Evolutionary conservation across 2,329 filamentous ascomycete genomes (phyloP).

Genomic region (Fusarium marasasianum): DNA sequence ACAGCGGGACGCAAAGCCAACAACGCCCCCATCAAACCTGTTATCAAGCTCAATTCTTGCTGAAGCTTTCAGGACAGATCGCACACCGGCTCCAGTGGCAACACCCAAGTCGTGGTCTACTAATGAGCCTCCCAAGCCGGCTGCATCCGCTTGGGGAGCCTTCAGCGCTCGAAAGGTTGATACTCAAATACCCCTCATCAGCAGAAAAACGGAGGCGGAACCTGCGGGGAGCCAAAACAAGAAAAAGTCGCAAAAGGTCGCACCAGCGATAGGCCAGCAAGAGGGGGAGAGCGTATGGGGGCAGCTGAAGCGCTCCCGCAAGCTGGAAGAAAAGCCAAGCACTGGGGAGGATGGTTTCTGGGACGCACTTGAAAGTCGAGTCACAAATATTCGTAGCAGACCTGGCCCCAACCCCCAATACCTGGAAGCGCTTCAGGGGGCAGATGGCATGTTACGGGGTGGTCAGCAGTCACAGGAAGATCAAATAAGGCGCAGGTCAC

Average conservation of each 20-base stretch:
- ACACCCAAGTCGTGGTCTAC: constrained; percentile 43
- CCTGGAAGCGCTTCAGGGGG: background rate
- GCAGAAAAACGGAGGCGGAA: background rate
- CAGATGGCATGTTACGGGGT: background rate
- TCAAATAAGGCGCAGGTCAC: constrained; percentile 42
- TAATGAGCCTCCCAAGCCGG: constrained; percentile 10
- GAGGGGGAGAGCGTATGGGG: constrained; percentile 34
- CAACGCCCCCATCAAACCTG: background rate
- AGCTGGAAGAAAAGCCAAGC: background rate
- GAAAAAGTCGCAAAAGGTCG: background rate
- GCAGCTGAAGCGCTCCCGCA: constrained; percentile 37
- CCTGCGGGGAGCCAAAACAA: background rate
- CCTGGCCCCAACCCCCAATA: background rate
- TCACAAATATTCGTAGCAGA: constrained; percentile 30
- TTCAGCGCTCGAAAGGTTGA: constrained; percentile 38
- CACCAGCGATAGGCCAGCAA: background rate
- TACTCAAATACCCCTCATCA: constrained; percentile 24
- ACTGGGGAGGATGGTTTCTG: constrained; percentile 27
- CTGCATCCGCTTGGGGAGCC: constrained; percentile 32
- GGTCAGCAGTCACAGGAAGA: constrained; percentile 14
- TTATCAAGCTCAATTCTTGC: constrained; percentile 46
- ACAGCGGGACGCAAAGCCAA: background rate
- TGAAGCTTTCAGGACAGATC: constrained; percentile 46
- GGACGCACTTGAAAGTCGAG: constrained; percentile 39
- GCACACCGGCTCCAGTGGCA: constrained; percentile 37